These are phyloP conservation scores for Tricholoma terreum DNA, from an alignment of 768 basidiomycete species.

Conservation along the genomic window DNA sequence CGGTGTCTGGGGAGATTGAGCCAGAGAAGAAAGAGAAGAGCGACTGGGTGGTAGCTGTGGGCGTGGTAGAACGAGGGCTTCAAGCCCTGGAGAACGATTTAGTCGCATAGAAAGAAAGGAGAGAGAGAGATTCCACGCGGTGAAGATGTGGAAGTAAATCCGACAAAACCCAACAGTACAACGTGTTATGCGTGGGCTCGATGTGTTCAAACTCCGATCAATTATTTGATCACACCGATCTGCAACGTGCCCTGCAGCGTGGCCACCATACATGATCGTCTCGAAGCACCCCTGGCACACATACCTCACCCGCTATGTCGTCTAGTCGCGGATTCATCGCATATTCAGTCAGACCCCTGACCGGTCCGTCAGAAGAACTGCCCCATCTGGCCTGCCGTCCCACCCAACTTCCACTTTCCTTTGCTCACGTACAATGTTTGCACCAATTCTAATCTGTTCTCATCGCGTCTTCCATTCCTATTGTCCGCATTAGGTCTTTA, in stretches of 20 bases:
- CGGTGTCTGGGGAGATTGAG: constrained; percentile 57
- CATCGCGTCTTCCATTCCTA: not conserved
- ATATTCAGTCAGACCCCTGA: not conserved
- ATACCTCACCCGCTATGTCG: no score
- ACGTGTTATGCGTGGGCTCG: constrained; percentile 13
- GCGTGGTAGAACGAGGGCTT: constrained; percentile 61
- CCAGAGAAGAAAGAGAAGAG: constrained; percentile 48
- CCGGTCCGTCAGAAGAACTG: not conserved
- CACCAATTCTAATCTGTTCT: no score
- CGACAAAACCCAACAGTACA: not conserved
- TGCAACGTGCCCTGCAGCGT: constrained; percentile 44
- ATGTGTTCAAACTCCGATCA: constrained; percentile 19
- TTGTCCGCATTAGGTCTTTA: not conserved
- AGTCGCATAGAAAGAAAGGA: constrained; percentile 44
- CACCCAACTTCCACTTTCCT: not conserved
- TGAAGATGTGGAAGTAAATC: not conserved
- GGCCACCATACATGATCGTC: constrained; percentile 6
- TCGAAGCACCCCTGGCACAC: no score
- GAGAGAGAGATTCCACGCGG: not conserved
- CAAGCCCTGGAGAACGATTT: constrained; percentile 46
- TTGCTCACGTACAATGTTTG: no score
- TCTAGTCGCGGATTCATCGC: no score
- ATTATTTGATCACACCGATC: not conserved
- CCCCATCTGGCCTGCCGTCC: not conserved
- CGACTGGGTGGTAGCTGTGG: constrained; percentile 50